These are phyloP conservation scores for Protea cynaroides DNA, from an alignment of 164 flowering plant species.

Conservation along the genomic window DNA sequence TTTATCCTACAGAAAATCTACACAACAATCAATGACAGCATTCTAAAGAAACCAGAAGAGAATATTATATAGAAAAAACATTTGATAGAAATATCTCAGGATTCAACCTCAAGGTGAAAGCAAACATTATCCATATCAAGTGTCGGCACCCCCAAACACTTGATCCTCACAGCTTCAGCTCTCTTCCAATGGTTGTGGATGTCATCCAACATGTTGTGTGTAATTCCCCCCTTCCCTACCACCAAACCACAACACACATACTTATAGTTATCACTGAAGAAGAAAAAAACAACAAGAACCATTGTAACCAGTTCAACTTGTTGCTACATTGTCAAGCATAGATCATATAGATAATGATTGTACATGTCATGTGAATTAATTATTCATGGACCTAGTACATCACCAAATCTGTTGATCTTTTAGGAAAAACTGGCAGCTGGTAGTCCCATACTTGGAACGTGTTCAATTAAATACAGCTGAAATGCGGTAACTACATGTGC, in stretches of 20 bases:
- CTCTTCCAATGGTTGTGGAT: constrained; percentile 94
- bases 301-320: too few relatives aligned
- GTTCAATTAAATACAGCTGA: too few relatives aligned
- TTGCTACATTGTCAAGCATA: too few relatives aligned
- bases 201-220: constrained; percentile 91
- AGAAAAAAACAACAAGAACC: too few relatives aligned
- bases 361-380: too few relatives aligned
- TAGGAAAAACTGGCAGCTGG: too few relatives aligned
- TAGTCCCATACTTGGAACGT: too few relatives aligned
- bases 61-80: neutral
- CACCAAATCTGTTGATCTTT: too few relatives aligned
- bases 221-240: constrained; percentile 80
- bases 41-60: neutral
- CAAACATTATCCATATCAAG: constrained; percentile 94
- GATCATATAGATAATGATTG: too few relatives aligned
- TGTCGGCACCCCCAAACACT: constrained; percentile 92
- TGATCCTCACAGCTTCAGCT: constrained; percentile 96
- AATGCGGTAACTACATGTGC: too few relatives aligned
- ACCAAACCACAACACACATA: constrained; percentile 1
- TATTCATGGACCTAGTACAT: too few relatives aligned
- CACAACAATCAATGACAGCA: constrained; percentile 16
- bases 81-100: neutral
- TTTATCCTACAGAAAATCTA: constrained; percentile 64
- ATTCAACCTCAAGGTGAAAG: constrained; percentile 79
- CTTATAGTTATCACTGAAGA: neutral